Evolutionary conservation across 352 stramenopile genomes (phyloP), one percentile per base, ranked within the genome.

Genomic region (Phytophthora pisi): DNA sequence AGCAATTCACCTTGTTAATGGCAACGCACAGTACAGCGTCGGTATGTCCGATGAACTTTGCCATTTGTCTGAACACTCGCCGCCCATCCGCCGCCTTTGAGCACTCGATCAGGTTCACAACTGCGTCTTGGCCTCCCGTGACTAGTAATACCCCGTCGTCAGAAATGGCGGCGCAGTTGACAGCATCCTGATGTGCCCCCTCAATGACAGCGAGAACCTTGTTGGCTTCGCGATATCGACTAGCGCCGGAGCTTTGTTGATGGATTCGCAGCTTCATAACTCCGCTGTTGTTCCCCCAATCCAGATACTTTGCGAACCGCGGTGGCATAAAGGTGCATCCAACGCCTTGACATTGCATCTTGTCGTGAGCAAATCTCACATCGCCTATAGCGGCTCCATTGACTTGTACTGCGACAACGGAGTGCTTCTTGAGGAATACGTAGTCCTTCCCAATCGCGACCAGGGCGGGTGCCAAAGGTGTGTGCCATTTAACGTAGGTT

Each of bases 401-500:
- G 13, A 76, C 51, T n/a, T 87, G 78, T 0, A 65, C 47, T 3
- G 71, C 60, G 13, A 71, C 24, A 8, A 57, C 26, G 0, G 75
- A 64, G 7, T 76, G 61, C 23, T 92, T 92, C 56, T 87, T 89
- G 2, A 94, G 51, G 18, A 90, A 86, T 0, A 91, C 82, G 15
- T 92, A 94, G 28, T 92, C 84, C 36, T 94, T 92, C 4, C 86
- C 84, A 31, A 94, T 90, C 0, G 84, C 79, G 4, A 94, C 75
- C 0, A 94, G 66, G 11, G 86, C 72, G 5, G 86, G 86, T 0
- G 86, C 82, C 16, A 94, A 67, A 30, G 81, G 79, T 0, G 78
- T 87, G 42, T 94, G 81, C 86, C 86, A 94, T 51, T 92, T 94
- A 15, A 92, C 68, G 52, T 82, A 94, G 8, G 81, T 57, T 52